These are phyloP conservation scores for Nicotiana obtusifolia DNA, from an alignment of 257 asterid species.

Conservation along the genomic window DNA sequence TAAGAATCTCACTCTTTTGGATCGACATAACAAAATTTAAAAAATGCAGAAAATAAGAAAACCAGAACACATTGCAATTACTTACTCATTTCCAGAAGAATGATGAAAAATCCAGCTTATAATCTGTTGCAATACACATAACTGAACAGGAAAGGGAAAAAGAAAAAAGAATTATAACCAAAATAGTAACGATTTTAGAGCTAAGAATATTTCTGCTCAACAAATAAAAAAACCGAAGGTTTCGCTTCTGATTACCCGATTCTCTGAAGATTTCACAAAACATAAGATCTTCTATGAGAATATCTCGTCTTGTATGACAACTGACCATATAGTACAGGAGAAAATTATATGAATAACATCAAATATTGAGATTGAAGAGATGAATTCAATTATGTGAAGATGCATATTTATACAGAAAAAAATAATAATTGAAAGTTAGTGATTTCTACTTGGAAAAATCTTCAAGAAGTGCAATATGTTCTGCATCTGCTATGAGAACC, in stretches of 20 bases:
- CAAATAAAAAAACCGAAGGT: slow-evolving; percentile 20
- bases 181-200: background rate
- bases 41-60: background rate
- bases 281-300: too few relatives aligned
- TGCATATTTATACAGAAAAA: too few relatives aligned
- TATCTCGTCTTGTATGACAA: too few relatives aligned
- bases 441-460: too few relatives aligned
- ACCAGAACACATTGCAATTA: background rate
- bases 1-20: background rate
- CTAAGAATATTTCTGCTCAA: slow-evolving; percentile 11
- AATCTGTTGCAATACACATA: background rate
- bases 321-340: too few relatives aligned
- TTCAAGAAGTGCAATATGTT: too few relatives aligned
- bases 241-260: slow-evolving; percentile 11
- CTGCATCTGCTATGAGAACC: too few relatives aligned
- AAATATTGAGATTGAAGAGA: too few relatives aligned
- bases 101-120: background rate
- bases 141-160: background rate
- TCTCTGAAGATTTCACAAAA: background rate
- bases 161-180: background rate
- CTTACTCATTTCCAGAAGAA: background rate
- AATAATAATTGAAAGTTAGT: too few relatives aligned
- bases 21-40: background rate
- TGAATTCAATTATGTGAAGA: too few relatives aligned
- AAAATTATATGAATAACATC: too few relatives aligned